A percentile compares a stretch with the other conserved stretches of the same genome.
phyloP scores from a whole-genome alignment of 306 rosid species.

The Quercus agrifolia region DNA sequence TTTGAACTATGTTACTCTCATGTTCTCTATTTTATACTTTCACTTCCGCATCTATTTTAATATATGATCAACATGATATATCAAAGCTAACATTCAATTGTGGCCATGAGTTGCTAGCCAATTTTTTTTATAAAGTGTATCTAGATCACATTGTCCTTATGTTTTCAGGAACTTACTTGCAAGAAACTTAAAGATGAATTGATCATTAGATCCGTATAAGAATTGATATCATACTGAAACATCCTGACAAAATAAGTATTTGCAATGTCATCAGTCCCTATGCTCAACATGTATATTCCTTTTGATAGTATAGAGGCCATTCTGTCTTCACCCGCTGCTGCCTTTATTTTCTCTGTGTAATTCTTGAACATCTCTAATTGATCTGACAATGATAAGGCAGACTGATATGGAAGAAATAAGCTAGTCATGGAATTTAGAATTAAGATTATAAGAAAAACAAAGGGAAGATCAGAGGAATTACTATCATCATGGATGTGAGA shows the following conservation, averaged over 20 bases:
- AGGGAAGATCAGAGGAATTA: not conserved
- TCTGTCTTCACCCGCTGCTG: conserved; percentile 17
- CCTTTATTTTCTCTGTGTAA: conserved; percentile 18
- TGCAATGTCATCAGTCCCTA: conserved; percentile 31
- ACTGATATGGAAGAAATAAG: conserved; percentile 6
- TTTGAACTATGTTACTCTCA: no score
- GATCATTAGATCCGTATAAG: conserved; percentile 10
- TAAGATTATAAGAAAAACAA: not conserved
- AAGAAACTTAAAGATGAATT: conserved; percentile 3
- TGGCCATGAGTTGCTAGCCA: no score
- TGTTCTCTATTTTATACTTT: no score
- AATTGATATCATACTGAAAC: not conserved
- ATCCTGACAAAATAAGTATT: conserved; percentile 15
- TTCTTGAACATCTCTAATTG: conserved; percentile 30
- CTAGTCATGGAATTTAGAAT: not conserved
- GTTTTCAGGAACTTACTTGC: conserved; percentile 9
- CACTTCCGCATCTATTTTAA: no score
- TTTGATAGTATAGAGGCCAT: conserved; percentile 10
- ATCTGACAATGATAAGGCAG: conserved; percentile 17
- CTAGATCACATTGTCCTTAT: not conserved
- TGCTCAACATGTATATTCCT: conserved; percentile 1
- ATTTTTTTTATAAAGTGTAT: not conserved
- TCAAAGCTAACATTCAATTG: no score
- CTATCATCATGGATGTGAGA: conserved; percentile 17
- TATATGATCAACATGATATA: no score